Conservation (phyloP, 345 rosid species). For the Balakata baccata region DNA sequence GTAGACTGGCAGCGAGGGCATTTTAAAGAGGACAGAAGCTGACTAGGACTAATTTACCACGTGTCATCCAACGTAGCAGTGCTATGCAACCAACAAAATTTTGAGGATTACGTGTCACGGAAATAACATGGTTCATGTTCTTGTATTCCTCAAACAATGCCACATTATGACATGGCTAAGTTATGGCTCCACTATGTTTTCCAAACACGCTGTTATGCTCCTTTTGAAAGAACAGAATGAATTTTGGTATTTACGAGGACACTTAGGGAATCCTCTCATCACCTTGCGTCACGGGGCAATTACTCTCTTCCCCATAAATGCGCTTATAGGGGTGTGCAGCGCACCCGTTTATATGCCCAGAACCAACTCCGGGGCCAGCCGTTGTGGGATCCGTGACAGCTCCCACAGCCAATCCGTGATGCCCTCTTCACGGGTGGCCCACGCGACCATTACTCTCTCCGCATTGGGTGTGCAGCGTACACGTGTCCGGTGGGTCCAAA, state of each 20-base stretch:
- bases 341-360: too few relatives aligned
- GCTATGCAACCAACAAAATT: not conserved
- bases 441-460: too few relatives aligned
- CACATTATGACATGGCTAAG: conserved; percentile 18
- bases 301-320: too few relatives aligned
- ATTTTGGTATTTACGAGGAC: not conserved
- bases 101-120: conserved; percentile 18
- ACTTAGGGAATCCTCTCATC: not conserved
- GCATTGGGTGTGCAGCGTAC: too few relatives aligned
- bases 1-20: not conserved
- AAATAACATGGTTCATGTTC: not conserved
- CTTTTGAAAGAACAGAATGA: not conserved
- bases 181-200: not conserved
- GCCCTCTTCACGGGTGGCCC: too few relatives aligned
- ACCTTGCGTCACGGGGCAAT: too few relatives aligned
- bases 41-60: conserved; percentile 11
- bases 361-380: too few relatives aligned
- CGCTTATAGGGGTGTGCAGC: too few relatives aligned
- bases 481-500: too few relatives aligned
- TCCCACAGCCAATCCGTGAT: too few relatives aligned
- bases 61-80: conserved; percentile 20
- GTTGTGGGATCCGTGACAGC: too few relatives aligned
- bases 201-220: too few relatives aligned
- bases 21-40: conserved; percentile 21
- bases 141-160: conserved; percentile 9